phyloP scores from a whole-genome alignment of 2,329 filamentous ascomycete species.

The Tolypocladium pustulatum region DNA sequence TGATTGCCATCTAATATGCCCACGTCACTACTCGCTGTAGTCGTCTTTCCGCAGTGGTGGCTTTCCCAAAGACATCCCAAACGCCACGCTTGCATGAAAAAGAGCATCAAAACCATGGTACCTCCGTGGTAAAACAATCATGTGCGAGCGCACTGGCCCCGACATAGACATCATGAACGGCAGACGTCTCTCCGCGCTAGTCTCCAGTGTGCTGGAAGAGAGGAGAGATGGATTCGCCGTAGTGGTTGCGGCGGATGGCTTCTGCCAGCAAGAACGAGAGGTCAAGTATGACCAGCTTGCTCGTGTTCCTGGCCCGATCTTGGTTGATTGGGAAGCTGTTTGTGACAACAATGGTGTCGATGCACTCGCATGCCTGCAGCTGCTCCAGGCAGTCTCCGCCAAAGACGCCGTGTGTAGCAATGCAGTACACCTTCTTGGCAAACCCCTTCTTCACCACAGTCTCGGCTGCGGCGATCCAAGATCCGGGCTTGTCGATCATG shows the following conservation, averaged over 20 bases:
- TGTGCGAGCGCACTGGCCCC: neutral
- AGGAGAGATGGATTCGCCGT: conserved; percentile 72
- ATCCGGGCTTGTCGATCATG: conserved; percentile 96
- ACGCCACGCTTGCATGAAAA: conserved; percentile 3
- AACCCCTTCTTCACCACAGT: conserved; percentile 88
- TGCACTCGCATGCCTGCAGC: conserved; percentile 85
- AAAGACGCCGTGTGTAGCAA: conserved; percentile 93
- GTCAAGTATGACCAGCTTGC: conserved; percentile 83
- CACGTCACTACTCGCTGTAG: neutral
- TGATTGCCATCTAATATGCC: neutral
- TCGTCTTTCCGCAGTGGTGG: neutral
- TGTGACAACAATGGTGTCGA: conserved; percentile 87
- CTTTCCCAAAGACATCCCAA: neutral
- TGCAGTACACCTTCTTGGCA: conserved; percentile 92
- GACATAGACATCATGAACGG: neutral
- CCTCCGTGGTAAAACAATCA: neutral
- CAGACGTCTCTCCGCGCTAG: conserved; percentile 19
- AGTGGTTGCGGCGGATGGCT: conserved; percentile 91
- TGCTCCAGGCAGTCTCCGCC: conserved; percentile 82
- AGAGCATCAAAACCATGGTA: conserved; percentile 1
- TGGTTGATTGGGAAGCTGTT: conserved; percentile 91
- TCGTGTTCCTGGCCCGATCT: conserved; percentile 56
- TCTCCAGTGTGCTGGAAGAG: conserved; percentile 59
- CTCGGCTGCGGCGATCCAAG: conserved; percentile 95
- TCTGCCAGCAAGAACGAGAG: conserved; percentile 81